These are phyloP conservation scores for Hevea brasiliensis DNA, from an alignment of 345 rosid species.

Conservation along the genomic window DNA sequence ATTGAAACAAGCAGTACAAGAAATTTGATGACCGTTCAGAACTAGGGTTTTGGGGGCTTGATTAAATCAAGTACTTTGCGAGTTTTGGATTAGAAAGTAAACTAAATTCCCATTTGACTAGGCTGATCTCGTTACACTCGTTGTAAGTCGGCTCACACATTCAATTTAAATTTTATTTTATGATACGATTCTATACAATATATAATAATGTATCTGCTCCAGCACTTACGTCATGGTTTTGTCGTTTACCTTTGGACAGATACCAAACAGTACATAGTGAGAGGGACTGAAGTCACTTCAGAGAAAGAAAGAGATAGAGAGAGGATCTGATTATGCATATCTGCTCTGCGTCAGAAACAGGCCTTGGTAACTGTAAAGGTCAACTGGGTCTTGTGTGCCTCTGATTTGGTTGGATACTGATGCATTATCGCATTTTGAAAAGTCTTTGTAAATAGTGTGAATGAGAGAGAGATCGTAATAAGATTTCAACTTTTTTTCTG, in stretches of 20 bases:
- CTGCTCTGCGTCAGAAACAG: background rate
- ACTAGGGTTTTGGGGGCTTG: background rate
- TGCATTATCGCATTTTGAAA: background rate
- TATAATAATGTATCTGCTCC: background rate
- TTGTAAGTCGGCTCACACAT: background rate
- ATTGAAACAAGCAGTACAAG: background rate
- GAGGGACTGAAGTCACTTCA: background rate
- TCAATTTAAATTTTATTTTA: background rate
- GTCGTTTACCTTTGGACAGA: conserved; percentile 27
- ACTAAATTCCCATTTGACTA: background rate
- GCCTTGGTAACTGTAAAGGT: conserved; percentile 22
- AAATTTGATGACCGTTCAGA: background rate
- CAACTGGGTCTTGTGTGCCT: conserved; percentile 16
- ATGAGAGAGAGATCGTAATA: conserved; percentile 19
- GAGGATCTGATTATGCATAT: conserved; percentile 13
- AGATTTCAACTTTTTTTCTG: conserved; percentile 13
- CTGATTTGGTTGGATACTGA: conserved; percentile 14
- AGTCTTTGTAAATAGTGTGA: conserved; percentile 15
- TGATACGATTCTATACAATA: no score
- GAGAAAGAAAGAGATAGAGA: background rate
- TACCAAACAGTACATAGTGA: conserved; percentile 18
- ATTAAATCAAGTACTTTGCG: background rate
- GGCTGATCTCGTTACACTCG: background rate
- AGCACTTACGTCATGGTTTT: conserved; percentile 1
- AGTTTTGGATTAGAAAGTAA: background rate